phyloP scores from a whole-genome alignment of 2,329 filamentous ascomycete species.

The Colletotrichum neosansevieriae region DNA sequence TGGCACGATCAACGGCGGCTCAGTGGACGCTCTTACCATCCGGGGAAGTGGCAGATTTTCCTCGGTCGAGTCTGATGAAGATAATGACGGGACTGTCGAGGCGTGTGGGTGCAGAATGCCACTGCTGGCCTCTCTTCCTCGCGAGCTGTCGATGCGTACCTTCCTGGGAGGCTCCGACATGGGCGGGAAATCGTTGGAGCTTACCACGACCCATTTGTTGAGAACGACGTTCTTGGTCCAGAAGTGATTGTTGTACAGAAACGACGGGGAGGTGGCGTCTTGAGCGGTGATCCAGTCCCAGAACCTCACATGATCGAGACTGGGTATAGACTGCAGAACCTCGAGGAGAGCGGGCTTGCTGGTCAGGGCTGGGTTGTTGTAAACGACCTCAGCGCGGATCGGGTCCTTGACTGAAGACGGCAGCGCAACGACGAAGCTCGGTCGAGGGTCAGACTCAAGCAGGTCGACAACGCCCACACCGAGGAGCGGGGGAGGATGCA shows the following conservation, averaged over 20 bases:
- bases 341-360: conserved; percentile 48
- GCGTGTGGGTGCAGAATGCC: conserved; percentile 19
- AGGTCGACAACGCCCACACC: conserved; percentile 53
- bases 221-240: conserved; percentile 54
- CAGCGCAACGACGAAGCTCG: conserved; percentile 54
- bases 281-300: conserved; percentile 54
- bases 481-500: conserved; percentile 41
- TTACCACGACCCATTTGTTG: conserved; percentile 53
- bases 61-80: conserved; percentile 18
- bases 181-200: conserved; percentile 52
- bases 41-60: conserved; percentile 39
- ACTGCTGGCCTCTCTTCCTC: conserved; percentile 37
- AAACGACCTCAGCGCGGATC: conserved; percentile 43
- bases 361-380: conserved; percentile 54
- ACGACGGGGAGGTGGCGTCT: conserved; percentile 42
- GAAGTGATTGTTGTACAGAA: conserved; percentile 48
- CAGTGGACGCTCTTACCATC: conserved; percentile 48
- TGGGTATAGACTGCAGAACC: conserved; percentile 47
- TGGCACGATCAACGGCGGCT: conserved; percentile 49
- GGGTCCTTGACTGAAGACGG: conserved; percentile 36
- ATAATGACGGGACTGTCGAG: conserved; percentile 3
- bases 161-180: conserved; percentile 49
- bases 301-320: conserved; percentile 50
- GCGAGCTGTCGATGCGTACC: conserved; percentile 45
- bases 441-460: conserved; percentile 55